Evolutionary conservation across 768 basidiomycete species (phyloP).

Genomic region (Collybiopsis confluens): DNA sequence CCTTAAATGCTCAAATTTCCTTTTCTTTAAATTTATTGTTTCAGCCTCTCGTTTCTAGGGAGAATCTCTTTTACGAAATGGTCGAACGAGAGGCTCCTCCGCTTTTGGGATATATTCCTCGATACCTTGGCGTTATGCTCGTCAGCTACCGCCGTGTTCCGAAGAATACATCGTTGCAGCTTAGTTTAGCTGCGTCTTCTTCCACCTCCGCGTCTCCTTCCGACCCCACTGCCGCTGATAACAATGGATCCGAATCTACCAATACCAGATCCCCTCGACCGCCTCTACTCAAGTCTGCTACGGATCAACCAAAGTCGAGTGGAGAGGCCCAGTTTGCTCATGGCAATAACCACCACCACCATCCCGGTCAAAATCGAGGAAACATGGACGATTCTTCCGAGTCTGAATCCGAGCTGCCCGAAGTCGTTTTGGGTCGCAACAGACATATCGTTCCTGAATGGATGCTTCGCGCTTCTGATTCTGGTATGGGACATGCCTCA

Average conservation of each 20-base stretch:
- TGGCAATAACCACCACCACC: not conserved
- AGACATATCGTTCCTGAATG: conserved; percentile 97
- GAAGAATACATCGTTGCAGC: conserved; percentile 25
- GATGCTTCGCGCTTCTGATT: conserved; percentile 62
- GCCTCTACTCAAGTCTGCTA: not conserved
- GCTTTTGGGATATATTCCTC: conserved; percentile 90
- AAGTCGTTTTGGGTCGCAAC: conserved; percentile 87
- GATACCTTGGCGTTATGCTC: conserved; percentile 97
- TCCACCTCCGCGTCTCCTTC: no score
- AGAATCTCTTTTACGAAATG: conserved; percentile 97
- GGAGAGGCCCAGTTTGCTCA: not conserved
- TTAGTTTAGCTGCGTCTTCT: conserved; percentile 10
- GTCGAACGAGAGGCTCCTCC: conserved; percentile 93
- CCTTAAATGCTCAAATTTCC: not conserved
- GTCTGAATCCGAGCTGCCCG: conserved; percentile 82
- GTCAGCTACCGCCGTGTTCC: conserved; percentile 88
- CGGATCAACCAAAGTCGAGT: not conserved
- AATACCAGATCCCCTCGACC: conserved; percentile 9
- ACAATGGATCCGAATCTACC: conserved; percentile 3
- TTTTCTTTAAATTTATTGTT: conserved; percentile 8
- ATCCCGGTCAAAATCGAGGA: not conserved
- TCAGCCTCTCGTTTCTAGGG: conserved; percentile 92
- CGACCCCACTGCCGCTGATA: no score
- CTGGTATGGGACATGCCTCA: no score
- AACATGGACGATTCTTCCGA: conserved; percentile 39